Evolutionary conservation across 805 yeast genomes (phyloP).

Genomic region (Barnettozyma sucrosica): DNA sequence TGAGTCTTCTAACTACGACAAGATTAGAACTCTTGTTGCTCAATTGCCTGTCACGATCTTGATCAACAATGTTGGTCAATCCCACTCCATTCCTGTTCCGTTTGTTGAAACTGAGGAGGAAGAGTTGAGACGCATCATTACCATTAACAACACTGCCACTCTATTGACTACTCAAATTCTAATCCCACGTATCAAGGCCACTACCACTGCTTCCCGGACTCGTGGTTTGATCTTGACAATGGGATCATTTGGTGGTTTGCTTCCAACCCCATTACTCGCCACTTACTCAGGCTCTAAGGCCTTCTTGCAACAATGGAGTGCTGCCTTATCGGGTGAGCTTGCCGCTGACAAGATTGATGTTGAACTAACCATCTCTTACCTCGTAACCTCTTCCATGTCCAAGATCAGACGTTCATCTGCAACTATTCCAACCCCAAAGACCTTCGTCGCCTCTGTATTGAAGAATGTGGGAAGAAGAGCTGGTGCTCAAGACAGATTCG

Average conservation of each 20-base stretch:
- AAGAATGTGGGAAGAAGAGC: conserved; percentile 70
- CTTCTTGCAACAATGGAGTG: conserved; percentile 89
- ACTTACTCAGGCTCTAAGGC: conserved; percentile 96
- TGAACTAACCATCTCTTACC: conserved; percentile 76
- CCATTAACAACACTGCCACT: conserved; percentile 81
- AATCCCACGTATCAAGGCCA: conserved; percentile 58
- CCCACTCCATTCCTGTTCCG: conserved; percentile 93
- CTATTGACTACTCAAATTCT: conserved; percentile 77
- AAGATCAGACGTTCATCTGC: conserved; percentile 75
- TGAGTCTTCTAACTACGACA: conserved; percentile 46
- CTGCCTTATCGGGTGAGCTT: conserved; percentile 83
- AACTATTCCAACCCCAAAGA: conserved; percentile 74
- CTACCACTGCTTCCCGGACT: conserved; percentile 38
- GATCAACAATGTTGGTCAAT: conserved; percentile 90
- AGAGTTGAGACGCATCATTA: conserved; percentile 75
- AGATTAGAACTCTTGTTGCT: conserved; percentile 40
- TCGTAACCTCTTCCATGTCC: conserved; percentile 94
- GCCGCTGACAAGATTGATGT: conserved; percentile 69
- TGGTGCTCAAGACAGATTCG: conserved; percentile 90
- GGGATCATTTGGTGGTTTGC: conserved; percentile 95
- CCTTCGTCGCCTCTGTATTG: conserved; percentile 71
- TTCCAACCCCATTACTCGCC: conserved; percentile 89
- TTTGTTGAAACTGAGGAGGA: conserved; percentile 70
- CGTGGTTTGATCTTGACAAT: conserved; percentile 81
- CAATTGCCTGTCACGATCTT: conserved; percentile 64